phyloP scores from a whole-genome alignment of 805 yeast species.

The Hanseniaspora nectarophila region DNA sequence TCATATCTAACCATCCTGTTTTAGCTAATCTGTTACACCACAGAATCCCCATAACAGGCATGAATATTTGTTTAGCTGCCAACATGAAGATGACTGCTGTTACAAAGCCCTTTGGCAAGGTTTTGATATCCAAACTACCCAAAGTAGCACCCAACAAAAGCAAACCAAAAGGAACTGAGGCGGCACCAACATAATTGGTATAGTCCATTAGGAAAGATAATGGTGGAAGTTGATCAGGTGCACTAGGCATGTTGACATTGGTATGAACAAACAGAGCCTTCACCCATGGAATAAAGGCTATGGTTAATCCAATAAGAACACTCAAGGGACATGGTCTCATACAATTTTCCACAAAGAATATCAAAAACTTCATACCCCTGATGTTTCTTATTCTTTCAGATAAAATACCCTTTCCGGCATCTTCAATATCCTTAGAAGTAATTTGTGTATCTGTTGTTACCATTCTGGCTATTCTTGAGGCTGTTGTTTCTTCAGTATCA shows the following conservation, averaged over 20 bases:
- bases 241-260: constrained; percentile 43
- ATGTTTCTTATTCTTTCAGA: constrained; percentile 24
- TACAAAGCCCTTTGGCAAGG: constrained; percentile 56
- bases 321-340: constrained; percentile 64
- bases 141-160: constrained; percentile 79
- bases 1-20: constrained; percentile 53
- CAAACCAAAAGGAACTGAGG: constrained; percentile 84
- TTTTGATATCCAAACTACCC: constrained; percentile 53
- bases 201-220: constrained; percentile 77
- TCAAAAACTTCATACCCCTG: constrained; percentile 23
- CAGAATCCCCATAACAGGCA: constrained; percentile 71
- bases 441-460: constrained; percentile 29
- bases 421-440: constrained; percentile 24
- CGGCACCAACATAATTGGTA: constrained; percentile 66
- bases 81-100: constrained; percentile 52
- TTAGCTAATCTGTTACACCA: constrained; percentile 50
- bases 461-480: constrained; percentile 25
- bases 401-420: constrained; percentile 22
- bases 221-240: constrained; percentile 83
- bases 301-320: constrained; percentile 48
- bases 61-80: constrained; percentile 45
- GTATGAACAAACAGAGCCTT: constrained; percentile 56
- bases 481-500: constrained; percentile 18
- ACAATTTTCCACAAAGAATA: constrained; percentile 40
- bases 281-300: constrained; percentile 82